These are phyloP conservation scores for Rhizoclosmatium sp. DNA, from an alignment of 192 early-diverging fungal species.

Conservation along the genomic window DNA sequence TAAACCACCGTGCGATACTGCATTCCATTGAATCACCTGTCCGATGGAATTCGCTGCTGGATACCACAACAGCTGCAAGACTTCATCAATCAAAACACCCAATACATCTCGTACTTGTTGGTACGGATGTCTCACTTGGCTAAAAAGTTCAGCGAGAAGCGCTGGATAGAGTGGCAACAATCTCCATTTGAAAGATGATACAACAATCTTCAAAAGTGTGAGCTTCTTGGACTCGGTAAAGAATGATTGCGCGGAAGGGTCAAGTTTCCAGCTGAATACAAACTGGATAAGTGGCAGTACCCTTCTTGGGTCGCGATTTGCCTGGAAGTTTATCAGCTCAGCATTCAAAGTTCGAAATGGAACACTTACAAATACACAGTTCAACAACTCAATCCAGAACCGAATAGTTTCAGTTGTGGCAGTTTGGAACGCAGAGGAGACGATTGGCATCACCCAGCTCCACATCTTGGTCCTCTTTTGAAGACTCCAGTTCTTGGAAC, in stretches of 20 bases:
- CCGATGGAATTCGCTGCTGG: constrained; percentile 30
- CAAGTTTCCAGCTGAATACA: constrained; percentile 70
- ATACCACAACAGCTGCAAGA: constrained; percentile 30
- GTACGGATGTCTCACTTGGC: constrained; percentile 80
- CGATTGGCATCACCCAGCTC: constrained; percentile 71
- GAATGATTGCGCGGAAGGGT: constrained; percentile 80
- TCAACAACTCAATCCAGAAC: constrained; percentile 79
- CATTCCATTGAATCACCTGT: constrained; percentile 26
- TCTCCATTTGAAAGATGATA: constrained; percentile 77
- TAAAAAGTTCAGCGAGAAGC: constrained; percentile 60
- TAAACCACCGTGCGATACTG: background rate
- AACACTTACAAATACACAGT: constrained; percentile 56
- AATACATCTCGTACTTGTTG: constrained; percentile 87
- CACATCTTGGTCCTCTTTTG: constrained; percentile 64
- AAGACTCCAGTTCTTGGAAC: constrained; percentile 85
- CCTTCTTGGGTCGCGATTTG: constrained; percentile 81
- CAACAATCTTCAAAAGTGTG: constrained; percentile 65
- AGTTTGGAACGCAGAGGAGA: constrained; percentile 66
- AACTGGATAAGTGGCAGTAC: constrained; percentile 75
- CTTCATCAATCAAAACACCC: constrained; percentile 65
- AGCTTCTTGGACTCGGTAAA: constrained; percentile 87
- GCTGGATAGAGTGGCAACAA: constrained; percentile 45
- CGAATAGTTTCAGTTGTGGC: constrained; percentile 77
- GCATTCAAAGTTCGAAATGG: background rate
- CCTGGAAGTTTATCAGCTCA: constrained; percentile 13